Evolutionary conservation across 805 yeast genomes (phyloP).

Genomic region (Hanseniaspora osmophila): DNA sequence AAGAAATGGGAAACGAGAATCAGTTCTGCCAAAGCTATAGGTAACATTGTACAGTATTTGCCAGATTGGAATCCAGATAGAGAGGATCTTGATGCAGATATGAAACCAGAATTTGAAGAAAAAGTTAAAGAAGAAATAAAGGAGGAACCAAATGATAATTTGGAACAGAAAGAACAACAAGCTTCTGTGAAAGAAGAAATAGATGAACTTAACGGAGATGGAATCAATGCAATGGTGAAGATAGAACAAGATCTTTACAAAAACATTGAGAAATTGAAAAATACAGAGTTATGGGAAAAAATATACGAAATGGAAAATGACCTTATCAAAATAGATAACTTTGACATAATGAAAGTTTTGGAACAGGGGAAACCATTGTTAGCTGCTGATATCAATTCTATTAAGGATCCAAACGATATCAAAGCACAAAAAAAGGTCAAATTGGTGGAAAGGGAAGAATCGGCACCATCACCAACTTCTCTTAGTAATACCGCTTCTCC

Average conservation of each 20-base stretch:
- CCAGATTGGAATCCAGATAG: constrained; percentile 74
- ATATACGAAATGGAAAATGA: constrained; percentile 23
- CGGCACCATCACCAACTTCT: constrained; percentile 4
- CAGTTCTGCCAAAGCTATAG: constrained; percentile 88
- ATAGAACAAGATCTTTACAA: constrained; percentile 21
- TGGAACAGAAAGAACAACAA: constrained; percentile 1
- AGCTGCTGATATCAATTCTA: constrained; percentile 14
- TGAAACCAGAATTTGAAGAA: constrained; percentile 5
- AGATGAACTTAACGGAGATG: constrained; percentile 1
- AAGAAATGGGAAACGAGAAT: constrained; percentile 92
- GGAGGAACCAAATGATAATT: constrained; percentile 3
- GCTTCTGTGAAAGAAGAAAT: constrained; percentile 1
- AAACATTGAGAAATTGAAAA: constrained; percentile 17
- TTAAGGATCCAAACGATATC: constrained; percentile 10
- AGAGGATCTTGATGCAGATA: constrained; percentile 21
- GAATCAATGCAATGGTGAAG: constrained; percentile 20
- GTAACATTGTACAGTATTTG: constrained; percentile 76
- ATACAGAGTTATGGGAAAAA: constrained; percentile 10
- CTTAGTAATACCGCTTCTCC: background rate
- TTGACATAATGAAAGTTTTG: constrained; percentile 35
- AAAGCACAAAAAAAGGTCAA: constrained; percentile 8
- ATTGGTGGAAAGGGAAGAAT: constrained; percentile 6
- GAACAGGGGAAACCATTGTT: constrained; percentile 34
- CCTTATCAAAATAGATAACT: constrained; percentile 34
- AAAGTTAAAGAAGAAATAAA: constrained; percentile 3